These are phyloP conservation scores for Polytrichum commune DNA, from an alignment of 225 moss, liverwort and hornwort genomes.

Conservation along the genomic window DNA sequence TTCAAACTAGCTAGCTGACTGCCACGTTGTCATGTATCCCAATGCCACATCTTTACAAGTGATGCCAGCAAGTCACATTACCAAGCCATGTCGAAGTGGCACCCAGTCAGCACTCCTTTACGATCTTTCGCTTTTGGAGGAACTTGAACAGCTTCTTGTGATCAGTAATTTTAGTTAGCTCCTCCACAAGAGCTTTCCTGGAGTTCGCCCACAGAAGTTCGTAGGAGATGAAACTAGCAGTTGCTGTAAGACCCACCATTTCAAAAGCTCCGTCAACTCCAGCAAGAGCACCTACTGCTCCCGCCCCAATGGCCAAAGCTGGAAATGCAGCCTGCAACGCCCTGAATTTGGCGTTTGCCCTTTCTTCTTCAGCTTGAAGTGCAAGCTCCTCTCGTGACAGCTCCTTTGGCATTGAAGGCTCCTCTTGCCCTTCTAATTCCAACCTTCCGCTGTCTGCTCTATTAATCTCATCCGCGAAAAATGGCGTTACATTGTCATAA, in stretches of 20 bases:
- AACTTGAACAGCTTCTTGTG: slow-evolving; percentile 63
- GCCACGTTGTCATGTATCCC: neutral
- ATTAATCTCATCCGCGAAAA: slow-evolving; percentile 22
- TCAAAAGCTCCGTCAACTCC: slow-evolving; percentile 91
- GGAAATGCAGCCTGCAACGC: slow-evolving; percentile 70
- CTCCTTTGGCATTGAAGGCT: slow-evolving; percentile 1
- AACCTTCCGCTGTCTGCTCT: slow-evolving; percentile 14
- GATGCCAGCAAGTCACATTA: slow-evolving; percentile 12
- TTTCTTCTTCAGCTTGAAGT: slow-evolving; percentile 55
- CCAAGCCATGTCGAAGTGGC: slow-evolving; percentile 9
- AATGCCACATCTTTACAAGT: neutral
- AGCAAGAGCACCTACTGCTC: slow-evolving; percentile 70
- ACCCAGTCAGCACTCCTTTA: slow-evolving; percentile 45
- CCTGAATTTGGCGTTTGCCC: slow-evolving; percentile 41
- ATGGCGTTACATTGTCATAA: slow-evolving; percentile 7
- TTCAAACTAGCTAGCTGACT: neutral
- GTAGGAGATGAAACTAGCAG: slow-evolving; percentile 74
- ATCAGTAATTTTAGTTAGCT: slow-evolving; percentile 62
- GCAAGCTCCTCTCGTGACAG: slow-evolving; percentile 32
- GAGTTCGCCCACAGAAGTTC: slow-evolving; percentile 74
- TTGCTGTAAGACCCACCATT: slow-evolving; percentile 84
- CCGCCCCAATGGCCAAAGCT: slow-evolving; percentile 84
- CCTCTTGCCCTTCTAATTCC: slow-evolving; percentile 8
- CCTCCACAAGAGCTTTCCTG: slow-evolving; percentile 70
- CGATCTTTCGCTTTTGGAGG: slow-evolving; percentile 66